These are phyloP conservation scores for Carallia pectinifolia DNA, from an alignment of 345 rosid species.

Conservation along the genomic window DNA sequence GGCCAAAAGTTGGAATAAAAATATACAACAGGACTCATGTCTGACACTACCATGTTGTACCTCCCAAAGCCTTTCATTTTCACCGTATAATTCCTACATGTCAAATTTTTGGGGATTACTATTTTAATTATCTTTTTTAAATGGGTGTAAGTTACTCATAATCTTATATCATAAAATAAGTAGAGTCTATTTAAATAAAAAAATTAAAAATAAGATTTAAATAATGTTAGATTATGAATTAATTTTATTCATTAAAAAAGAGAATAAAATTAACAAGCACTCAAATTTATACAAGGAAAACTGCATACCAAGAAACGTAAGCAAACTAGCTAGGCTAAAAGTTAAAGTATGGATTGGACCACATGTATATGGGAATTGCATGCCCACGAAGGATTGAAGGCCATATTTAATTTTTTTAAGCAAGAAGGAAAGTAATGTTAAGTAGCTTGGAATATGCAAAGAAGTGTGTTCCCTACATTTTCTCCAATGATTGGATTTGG, in stretches of 20 bases:
- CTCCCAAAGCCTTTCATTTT: not conserved
- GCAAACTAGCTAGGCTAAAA: conserved; percentile 19
- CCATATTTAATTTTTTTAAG: not conserved
- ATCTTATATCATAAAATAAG: too few species aligned
- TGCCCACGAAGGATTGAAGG: not conserved
- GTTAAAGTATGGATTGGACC: conserved; percentile 8
- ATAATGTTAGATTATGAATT: too few species aligned
- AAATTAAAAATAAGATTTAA: too few species aligned
- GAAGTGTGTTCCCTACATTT: conserved; percentile 1
- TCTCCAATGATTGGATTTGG: conserved; percentile 38
- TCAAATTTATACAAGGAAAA: too few species aligned
- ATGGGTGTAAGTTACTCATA: too few species aligned
- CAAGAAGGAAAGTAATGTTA: not conserved
- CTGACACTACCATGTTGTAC: not conserved
- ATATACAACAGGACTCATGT: not conserved
- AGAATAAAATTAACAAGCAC: too few species aligned
- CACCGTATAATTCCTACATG: too few species aligned
- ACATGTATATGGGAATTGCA: conserved; percentile 11
- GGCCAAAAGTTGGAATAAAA: not conserved
- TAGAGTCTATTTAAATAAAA: too few species aligned
- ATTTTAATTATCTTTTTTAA: too few species aligned
- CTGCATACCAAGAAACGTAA: conserved; percentile 6
- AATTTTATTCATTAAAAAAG: too few species aligned
- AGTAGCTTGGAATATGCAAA: not conserved
- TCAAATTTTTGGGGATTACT: too few species aligned